A percentile compares a stretch with the other conserved stretches of the same genome.
Conservation (phyloP, 1,284 basidiomycete species). For the Sporisorium reilianum region DNA sequence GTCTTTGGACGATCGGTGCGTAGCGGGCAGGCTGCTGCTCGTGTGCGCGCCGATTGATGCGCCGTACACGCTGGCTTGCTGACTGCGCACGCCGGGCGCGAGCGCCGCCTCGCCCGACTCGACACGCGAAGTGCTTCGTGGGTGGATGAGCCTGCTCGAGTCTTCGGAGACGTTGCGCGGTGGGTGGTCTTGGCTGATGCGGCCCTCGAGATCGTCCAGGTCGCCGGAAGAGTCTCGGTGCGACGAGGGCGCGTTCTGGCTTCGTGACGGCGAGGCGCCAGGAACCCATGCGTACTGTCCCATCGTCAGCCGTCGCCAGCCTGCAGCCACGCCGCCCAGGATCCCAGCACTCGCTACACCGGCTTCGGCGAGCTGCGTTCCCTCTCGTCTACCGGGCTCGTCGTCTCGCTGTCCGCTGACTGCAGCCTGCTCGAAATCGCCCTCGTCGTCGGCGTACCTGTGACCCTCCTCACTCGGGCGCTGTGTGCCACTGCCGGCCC, state of each 20-base stretch:
- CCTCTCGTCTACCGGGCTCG: not conserved
- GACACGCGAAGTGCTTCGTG: conserved; percentile 18
- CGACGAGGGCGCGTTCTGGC: conserved; percentile 7
- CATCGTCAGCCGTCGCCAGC: conserved; percentile 56
- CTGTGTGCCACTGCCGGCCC: not conserved
- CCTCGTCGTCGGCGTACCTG: conserved; percentile 6
- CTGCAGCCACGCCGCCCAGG: conserved; percentile 50
- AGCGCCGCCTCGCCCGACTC: conserved; percentile 35
- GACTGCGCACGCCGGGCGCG: conserved; percentile 43
- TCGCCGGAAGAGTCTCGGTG: conserved; percentile 28
- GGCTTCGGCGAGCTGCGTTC: conserved; percentile 13
- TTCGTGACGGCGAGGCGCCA: conserved; percentile 16
- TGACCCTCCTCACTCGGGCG: conserved; percentile 12
- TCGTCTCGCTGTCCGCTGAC: not conserved
- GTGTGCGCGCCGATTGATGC: conserved; percentile 41
- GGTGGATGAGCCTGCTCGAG: conserved; percentile 24
- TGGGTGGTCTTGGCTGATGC: conserved; percentile 22
- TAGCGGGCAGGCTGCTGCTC: conserved; percentile 28
- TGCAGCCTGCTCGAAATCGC: not conserved
- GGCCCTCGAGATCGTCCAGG: conserved; percentile 22
- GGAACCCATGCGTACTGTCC: conserved; percentile 49
- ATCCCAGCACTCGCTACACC: conserved; percentile 43
- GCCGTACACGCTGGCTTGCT: conserved; percentile 47
- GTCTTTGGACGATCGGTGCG: conserved; percentile 35
- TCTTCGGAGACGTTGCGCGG: conserved; percentile 27